phyloP scores from a whole-genome alignment of 2,329 filamentous ascomycete species.

The Clonostachys rhizophaga region DNA sequence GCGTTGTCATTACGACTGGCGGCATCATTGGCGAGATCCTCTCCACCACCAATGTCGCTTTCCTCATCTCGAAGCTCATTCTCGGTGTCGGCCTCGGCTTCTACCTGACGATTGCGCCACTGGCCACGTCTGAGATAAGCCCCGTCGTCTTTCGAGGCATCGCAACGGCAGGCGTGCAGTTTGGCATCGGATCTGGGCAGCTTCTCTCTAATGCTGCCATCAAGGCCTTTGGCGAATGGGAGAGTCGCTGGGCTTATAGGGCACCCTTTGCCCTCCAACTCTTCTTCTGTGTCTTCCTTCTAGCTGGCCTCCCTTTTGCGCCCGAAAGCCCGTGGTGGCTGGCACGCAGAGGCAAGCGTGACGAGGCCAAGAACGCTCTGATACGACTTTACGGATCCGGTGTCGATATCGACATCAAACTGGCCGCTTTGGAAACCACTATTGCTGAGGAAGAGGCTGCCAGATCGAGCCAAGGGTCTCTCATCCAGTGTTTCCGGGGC shows the following conservation, averaged over 20 bases:
- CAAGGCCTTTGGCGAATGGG: slow-evolving; percentile 40
- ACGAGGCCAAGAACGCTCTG: slow-evolving; percentile 12
- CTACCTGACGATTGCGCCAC: slow-evolving; percentile 34
- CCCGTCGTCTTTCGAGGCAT: slow-evolving; percentile 34
- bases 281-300: slow-evolving; percentile 15
- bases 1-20: slow-evolving; percentile 8
- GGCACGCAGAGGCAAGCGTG: slow-evolving; percentile 15
- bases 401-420: slow-evolving; percentile 15
- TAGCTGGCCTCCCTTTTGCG: slow-evolving; percentile 10
- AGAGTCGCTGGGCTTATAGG: slow-evolving; percentile 45
- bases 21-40: slow-evolving; percentile 14
- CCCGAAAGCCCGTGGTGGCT: slow-evolving; percentile 30
- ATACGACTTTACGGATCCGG: slow-evolving; percentile 14
- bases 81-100: slow-evolving; percentile 30
- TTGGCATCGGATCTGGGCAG: slow-evolving; percentile 42
- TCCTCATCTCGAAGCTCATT: slow-evolving; percentile 31
- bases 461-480: slow-evolving; percentile 14
- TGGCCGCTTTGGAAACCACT: slow-evolving; percentile 13
- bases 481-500: slow-evolving; percentile 29
- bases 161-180: slow-evolving; percentile 34
- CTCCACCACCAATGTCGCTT: slow-evolving; percentile 13
- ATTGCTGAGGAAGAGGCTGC: slow-evolving; percentile 9
- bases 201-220: slow-evolving; percentile 49
- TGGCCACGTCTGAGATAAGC: slow-evolving; percentile 30
- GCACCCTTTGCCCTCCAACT: slow-evolving; percentile 24